These are phyloP conservation scores for Flaveria trinervia DNA, from an alignment of 129 eudicot species.

Conservation along the genomic window DNA sequence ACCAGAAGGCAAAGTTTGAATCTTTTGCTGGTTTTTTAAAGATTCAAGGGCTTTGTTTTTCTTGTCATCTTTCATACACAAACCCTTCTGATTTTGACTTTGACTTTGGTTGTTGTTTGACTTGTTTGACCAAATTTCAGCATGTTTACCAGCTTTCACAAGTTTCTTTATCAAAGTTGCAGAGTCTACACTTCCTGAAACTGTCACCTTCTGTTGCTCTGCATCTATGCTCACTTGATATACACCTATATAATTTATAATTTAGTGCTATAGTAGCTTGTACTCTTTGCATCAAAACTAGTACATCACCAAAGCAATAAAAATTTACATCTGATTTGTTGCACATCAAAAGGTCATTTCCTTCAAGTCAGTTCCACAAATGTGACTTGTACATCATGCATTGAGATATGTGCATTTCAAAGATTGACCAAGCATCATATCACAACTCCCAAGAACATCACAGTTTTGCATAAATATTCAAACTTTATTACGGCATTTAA, in stretches of 20 bases:
- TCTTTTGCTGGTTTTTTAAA: conserved; percentile 47
- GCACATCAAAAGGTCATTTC: background rate
- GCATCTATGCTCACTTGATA: conserved; percentile 63
- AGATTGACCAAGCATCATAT: background rate
- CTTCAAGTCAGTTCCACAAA: background rate
- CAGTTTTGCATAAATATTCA: background rate
- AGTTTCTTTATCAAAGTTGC: conserved; percentile 54
- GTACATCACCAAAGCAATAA: background rate
- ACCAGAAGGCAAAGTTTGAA: conserved; percentile 28
- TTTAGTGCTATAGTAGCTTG: background rate
- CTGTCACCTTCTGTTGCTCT: conserved; percentile 63
- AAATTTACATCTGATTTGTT: background rate
- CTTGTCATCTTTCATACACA: conserved; percentile 46
- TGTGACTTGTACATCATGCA: background rate
- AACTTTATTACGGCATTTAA: no score
- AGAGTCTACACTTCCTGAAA: conserved; percentile 60
- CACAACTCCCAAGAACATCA: background rate
- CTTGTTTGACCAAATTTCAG: conserved; percentile 63
- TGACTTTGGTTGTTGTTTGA: conserved; percentile 43
- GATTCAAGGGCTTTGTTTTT: conserved; percentile 47
- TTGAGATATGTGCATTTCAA: background rate
- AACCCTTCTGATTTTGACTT: conserved; percentile 38
- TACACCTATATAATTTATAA: conserved; percentile 43
- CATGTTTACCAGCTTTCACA: conserved; percentile 58
- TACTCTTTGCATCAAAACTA: background rate